Conservation (phyloP, 2,329 filamentous ascomycete species). For the Alternaria tenuissima region DNA sequence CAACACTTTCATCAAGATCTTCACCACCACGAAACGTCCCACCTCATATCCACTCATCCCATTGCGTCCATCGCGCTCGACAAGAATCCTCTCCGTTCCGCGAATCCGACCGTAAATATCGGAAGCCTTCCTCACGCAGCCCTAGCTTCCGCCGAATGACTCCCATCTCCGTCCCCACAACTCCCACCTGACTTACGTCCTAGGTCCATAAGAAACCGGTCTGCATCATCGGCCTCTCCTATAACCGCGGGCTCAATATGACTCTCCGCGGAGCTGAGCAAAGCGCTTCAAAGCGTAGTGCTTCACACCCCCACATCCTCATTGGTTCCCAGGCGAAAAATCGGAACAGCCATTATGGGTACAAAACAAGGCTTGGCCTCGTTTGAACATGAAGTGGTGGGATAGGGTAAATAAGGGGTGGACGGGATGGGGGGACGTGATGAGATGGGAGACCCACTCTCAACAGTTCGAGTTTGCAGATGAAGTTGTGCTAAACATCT, state of each 20-base stretch:
- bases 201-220: not conserved
- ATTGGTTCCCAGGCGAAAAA: not conserved
- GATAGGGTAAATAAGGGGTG: constrained; percentile 6
- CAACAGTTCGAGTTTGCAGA: constrained; percentile 27
- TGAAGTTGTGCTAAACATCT: not conserved
- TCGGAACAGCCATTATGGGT: not conserved
- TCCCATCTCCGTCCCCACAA: not conserved
- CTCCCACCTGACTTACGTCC: not conserved
- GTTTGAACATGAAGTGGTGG: not conserved
- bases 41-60: not conserved
- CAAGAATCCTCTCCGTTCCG: constrained; percentile 1
- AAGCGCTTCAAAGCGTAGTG: not conserved
- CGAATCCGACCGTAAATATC: not conserved
- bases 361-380: not conserved
- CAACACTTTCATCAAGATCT: not conserved
- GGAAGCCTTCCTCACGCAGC: constrained; percentile 10
- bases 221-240: not conserved
- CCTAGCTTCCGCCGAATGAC: constrained; percentile 12
- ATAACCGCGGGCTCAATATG: not conserved
- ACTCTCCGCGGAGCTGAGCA: not conserved
- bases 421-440: not conserved
- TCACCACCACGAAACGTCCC: not conserved
- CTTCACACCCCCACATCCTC: not conserved
- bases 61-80: not conserved
- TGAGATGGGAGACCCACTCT: constrained; percentile 23